Percentiles rank a stretch among this genome's conserved stretches.
These are phyloP conservation scores for Lachnellula subtilissima DNA, from an alignment of 2,329 filamentous ascomycete species.

Conservation along the genomic window DNA sequence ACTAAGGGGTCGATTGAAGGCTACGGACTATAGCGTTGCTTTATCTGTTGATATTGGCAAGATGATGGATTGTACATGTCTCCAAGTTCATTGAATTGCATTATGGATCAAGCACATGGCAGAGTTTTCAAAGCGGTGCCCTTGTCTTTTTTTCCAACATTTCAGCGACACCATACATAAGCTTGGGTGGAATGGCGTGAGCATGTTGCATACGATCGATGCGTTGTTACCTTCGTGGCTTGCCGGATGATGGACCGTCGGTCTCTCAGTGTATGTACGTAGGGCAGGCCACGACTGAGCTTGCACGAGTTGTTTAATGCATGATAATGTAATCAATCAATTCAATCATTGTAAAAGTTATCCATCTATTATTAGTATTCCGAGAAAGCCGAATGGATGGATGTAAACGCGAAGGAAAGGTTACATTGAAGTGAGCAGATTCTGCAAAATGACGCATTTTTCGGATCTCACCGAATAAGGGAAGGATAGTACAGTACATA, in stretches of 20 bases:
- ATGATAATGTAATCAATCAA: background rate
- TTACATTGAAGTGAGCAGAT: too few relatives aligned
- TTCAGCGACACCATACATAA: too few relatives aligned
- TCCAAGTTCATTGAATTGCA: background rate
- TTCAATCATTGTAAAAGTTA: too few relatives aligned
- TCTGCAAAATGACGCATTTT: too few relatives aligned
- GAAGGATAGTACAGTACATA: too few relatives aligned
- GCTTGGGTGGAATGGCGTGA: background rate
- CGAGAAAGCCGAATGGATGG: too few relatives aligned
- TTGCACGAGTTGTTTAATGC: background rate
- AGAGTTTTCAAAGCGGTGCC: too few relatives aligned
- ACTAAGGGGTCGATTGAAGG: background rate
- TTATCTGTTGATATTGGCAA: background rate
- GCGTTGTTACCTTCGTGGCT: background rate
- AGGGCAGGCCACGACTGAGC: background rate
- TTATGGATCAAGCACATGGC: background rate
- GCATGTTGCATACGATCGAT: background rate
- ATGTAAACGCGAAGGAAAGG: too few relatives aligned
- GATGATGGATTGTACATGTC: background rate
- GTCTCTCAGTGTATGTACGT: background rate
- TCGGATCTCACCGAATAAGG: too few relatives aligned
- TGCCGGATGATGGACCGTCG: background rate
- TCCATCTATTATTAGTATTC: too few relatives aligned
- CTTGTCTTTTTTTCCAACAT: too few relatives aligned
- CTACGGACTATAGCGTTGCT: background rate